phyloP scores from a whole-genome alignment of 805 yeast species.

The Yamadazyma phyllophila region DNA sequence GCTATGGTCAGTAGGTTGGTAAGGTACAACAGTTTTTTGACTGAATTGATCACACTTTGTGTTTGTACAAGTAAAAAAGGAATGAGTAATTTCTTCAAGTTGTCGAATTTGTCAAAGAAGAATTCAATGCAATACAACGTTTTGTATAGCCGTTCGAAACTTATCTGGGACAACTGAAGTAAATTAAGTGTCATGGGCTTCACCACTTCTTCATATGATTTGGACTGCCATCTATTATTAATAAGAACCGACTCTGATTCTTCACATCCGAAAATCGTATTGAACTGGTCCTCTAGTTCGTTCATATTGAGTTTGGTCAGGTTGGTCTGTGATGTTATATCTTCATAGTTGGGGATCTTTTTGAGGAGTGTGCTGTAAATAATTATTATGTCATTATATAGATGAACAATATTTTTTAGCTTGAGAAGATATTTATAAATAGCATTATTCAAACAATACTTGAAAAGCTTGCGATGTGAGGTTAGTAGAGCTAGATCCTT shows the following conservation, averaged over 20 bases:
- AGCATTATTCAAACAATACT: slow-evolving; percentile 32
- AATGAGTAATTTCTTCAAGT: slow-evolving; percentile 35
- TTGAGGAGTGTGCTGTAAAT: slow-evolving; percentile 38
- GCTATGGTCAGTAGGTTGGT: slow-evolving; percentile 30
- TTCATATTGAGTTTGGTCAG: slow-evolving; percentile 19
- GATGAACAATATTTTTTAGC: slow-evolving; percentile 33
- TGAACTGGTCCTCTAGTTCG: slow-evolving; percentile 32
- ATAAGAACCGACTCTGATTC: slow-evolving; percentile 7
- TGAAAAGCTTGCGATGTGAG: slow-evolving; percentile 29
- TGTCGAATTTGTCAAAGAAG: slow-evolving; percentile 37
- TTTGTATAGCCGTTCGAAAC: slow-evolving; percentile 18
- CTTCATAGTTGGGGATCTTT: slow-evolving; percentile 42
- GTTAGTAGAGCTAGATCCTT: slow-evolving; percentile 26
- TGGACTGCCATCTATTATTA: slow-evolving; percentile 24
- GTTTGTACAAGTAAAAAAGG: slow-evolving; percentile 37
- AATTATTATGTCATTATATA: slow-evolving; percentile 36
- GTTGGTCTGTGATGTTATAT: slow-evolving; percentile 32
- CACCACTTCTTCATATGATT: slow-evolving; percentile 23
- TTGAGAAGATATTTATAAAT: slow-evolving; percentile 24
- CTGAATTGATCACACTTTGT: slow-evolving; percentile 22
- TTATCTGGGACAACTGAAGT: slow-evolving; percentile 16
- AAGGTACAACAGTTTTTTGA: slow-evolving; percentile 25
- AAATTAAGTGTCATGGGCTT: slow-evolving; percentile 20
- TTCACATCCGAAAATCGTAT: slow-evolving; percentile 24
- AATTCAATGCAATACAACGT: slow-evolving; percentile 36